phyloP scores from a whole-genome alignment of 148 eudicot species.

The Silene uniflora region DNA sequence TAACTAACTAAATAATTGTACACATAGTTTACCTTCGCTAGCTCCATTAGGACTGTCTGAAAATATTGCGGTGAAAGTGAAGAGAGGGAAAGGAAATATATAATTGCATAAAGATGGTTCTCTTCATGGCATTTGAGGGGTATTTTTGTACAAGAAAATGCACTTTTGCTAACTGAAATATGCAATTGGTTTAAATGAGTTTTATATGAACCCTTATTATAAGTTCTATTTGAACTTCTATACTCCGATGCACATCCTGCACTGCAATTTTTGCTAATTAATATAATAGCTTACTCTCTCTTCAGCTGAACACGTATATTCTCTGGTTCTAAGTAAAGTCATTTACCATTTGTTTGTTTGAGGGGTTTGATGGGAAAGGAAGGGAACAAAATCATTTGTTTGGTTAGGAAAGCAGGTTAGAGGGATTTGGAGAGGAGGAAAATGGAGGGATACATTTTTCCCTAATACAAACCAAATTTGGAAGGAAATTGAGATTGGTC shows the following conservation, averaged over 20 bases:
- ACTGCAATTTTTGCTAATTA: background rate
- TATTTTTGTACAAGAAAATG: background rate
- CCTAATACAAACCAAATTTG: too few species aligned
- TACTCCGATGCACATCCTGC: background rate
- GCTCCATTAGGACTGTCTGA: background rate
- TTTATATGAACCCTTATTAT: background rate
- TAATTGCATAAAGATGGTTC: background rate
- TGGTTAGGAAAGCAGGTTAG: background rate
- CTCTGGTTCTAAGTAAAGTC: background rate
- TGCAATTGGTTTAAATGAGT: background rate
- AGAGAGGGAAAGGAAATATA: background rate
- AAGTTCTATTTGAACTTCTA: background rate
- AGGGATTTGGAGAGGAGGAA: background rate
- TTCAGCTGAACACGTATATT: background rate
- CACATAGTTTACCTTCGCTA: background rate
- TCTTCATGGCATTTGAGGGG: background rate
- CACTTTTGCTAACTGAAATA: background rate
- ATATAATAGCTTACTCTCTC: background rate
- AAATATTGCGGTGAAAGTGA: background rate
- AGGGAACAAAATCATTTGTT: background rate
- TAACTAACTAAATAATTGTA: background rate
- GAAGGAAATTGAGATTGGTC: too few species aligned
- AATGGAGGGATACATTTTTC: background rate
- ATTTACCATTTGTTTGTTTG: background rate
- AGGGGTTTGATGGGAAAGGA: background rate